These are phyloP conservation scores for Tolypocladium tundrense DNA, from an alignment of 2,329 filamentous ascomycete genomes.

Conservation along the genomic window DNA sequence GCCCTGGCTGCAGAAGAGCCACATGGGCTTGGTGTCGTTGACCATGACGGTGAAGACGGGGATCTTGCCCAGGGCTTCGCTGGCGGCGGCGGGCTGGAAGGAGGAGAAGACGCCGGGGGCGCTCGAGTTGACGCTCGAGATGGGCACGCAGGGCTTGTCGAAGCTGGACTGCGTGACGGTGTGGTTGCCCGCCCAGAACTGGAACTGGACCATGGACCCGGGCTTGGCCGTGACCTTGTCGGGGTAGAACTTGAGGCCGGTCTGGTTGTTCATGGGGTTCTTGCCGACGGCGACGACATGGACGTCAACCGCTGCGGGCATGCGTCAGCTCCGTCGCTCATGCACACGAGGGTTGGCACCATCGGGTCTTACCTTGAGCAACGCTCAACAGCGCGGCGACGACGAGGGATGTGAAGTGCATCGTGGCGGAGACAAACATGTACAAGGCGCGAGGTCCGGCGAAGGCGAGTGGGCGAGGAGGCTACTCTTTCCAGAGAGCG, in stretches of 20 bases:
- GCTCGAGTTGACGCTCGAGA: conserved; percentile 40
- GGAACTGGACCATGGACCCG: conserved; percentile 58
- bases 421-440: conserved; percentile 25
- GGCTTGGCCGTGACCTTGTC: conserved; percentile 51
- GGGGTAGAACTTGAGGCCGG: conserved; percentile 51
- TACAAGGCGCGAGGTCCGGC: not conserved
- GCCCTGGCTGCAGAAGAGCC: conserved; percentile 68
- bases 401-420: conserved; percentile 40
- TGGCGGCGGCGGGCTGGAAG: conserved; percentile 52
- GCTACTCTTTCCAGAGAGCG: not conserved
- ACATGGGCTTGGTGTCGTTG: conserved; percentile 60
- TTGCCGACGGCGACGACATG: conserved; percentile 57
- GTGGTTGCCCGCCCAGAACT: conserved; percentile 61
- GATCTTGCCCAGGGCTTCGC: conserved; percentile 35
- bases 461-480: not conserved
- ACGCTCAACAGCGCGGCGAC: conserved; percentile 36
- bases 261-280: conserved; percentile 36
- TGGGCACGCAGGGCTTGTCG: conserved; percentile 57
- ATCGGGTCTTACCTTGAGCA: conserved; percentile 29
- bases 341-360: not conserved
- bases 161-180: conserved; percentile 72
- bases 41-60: conserved; percentile 64
- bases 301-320: conserved; percentile 27
- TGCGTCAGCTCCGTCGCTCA: not conserved
- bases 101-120: conserved; percentile 55